These are phyloP conservation scores for Trypanosoma avium DNA, from an alignment of 208 protist genomes.

Conservation along the genomic window DNA sequence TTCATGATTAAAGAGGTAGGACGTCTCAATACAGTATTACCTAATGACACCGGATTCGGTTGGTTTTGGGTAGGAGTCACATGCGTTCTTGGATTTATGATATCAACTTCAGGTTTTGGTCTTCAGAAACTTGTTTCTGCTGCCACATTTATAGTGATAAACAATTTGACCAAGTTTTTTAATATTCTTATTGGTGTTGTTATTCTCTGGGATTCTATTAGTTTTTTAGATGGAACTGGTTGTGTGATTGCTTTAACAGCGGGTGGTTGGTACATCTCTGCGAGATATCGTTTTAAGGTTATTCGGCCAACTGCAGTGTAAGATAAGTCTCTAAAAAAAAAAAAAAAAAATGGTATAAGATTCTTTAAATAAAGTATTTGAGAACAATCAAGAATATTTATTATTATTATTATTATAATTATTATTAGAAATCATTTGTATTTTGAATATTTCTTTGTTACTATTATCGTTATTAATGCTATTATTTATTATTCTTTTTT, in stretches of 20 bases:
- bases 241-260: constrained; percentile 31
- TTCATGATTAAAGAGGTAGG: constrained; percentile 15
- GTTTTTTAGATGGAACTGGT: constrained; percentile 16
- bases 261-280: constrained; percentile 33
- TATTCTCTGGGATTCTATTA: constrained; percentile 26
- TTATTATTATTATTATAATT: too few relatives aligned
- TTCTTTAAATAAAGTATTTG: too few relatives aligned
- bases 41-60: constrained; percentile 7
- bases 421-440: too few relatives aligned
- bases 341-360: too few relatives aligned
- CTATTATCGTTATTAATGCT: constrained; percentile 1
- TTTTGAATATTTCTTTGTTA: neutral
- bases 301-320: neutral
- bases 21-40: neutral
- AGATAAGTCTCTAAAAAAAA: too few relatives aligned
- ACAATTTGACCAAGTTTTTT: constrained; percentile 42
- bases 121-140: constrained; percentile 45
- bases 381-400: too few relatives aligned
- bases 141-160: constrained; percentile 36
- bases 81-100: constrained; percentile 36
- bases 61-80: constrained; percentile 35
- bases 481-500: constrained; percentile 23
- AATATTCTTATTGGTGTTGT: constrained; percentile 44
- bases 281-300: constrained; percentile 13
- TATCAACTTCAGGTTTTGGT: constrained; percentile 37